Conservation (phyloP, 1,284 basidiomycete species). For the Irpex sp. region DNA sequence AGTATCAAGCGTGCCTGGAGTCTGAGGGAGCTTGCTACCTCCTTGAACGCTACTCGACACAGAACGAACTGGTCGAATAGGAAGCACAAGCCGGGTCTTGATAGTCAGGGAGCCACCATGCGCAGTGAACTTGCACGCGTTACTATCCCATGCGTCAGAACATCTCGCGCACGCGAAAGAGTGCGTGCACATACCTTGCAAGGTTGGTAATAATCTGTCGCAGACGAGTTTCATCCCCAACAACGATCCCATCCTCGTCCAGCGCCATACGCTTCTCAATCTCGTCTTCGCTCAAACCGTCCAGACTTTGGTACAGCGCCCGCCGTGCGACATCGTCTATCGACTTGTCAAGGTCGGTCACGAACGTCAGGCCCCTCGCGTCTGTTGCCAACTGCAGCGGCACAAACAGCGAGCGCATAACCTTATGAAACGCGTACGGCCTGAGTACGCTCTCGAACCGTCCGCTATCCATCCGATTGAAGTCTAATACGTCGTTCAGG, state of each 20-base stretch:
- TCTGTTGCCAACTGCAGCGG: slow-evolving; percentile 75
- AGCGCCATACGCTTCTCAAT: slow-evolving; percentile 39
- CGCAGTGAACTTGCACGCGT: slow-evolving; percentile 82
- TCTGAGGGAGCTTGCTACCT: neutral
- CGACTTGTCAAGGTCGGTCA: slow-evolving; percentile 66
- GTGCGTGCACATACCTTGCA: slow-evolving; percentile 46
- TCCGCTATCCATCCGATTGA: slow-evolving; percentile 77
- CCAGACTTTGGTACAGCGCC: slow-evolving; percentile 52
- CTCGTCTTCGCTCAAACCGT: slow-evolving; percentile 38
- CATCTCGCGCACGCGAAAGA: no score
- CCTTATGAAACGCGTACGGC: slow-evolving; percentile 84
- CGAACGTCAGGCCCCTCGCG: slow-evolving; percentile 64
- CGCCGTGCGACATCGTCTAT: slow-evolving; percentile 68
- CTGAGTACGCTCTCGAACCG: slow-evolving; percentile 70
- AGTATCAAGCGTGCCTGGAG: neutral
- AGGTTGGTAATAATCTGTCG: slow-evolving; percentile 80
- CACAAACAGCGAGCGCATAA: slow-evolving; percentile 77
- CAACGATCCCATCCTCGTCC: slow-evolving; percentile 61
- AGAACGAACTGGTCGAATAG: slow-evolving; percentile 15
- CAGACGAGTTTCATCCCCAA: slow-evolving; percentile 78
- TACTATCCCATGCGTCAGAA: slow-evolving; percentile 33
- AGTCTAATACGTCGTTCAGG: slow-evolving; percentile 84
- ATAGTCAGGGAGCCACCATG: slow-evolving; percentile 65
- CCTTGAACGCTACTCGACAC: neutral
- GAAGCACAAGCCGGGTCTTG: slow-evolving; percentile 54